A percentile compares a stretch with the other conserved stretches of the same genome.
These are phyloP conservation scores for Metarhizium humberi DNA, from an alignment of 2,329 filamentous ascomycete species.

Conservation along the genomic window DNA sequence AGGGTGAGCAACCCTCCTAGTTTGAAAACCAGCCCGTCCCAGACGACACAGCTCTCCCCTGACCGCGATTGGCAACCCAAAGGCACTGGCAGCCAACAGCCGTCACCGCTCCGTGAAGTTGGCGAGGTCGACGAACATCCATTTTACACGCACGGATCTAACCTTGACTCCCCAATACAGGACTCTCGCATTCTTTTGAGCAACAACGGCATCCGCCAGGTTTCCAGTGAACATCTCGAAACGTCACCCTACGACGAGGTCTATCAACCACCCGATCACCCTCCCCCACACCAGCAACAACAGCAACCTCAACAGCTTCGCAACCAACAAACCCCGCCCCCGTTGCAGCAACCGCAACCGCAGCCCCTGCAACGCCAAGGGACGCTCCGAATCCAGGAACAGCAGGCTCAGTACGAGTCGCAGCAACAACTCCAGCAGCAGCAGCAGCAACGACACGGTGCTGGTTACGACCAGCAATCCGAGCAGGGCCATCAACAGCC, in stretches of 20 bases:
- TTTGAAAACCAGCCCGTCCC: slow-evolving; percentile 31
- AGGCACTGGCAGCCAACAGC: slow-evolving; percentile 11
- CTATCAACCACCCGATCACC: slow-evolving; percentile 22
- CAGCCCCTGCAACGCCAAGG: slow-evolving; percentile 16
- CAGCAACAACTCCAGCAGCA: slow-evolving; percentile 16
- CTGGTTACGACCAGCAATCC: slow-evolving; percentile 17
- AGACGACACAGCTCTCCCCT: slow-evolving; percentile 7
- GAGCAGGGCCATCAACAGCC: slow-evolving; percentile 18
- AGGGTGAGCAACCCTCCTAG: slow-evolving; percentile 40
- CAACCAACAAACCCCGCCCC: slow-evolving; percentile 9
- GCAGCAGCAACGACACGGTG: slow-evolving; percentile 15
- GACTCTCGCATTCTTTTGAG: slow-evolving; percentile 23
- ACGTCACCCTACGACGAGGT: slow-evolving; percentile 37
- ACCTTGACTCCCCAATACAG: slow-evolving; percentile 30
- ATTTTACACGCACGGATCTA: slow-evolving; percentile 27
- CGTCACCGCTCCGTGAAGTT: slow-evolving; percentile 35
- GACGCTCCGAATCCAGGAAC: slow-evolving; percentile 18
- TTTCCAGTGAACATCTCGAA: slow-evolving; percentile 33
- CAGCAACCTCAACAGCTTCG: slow-evolving; percentile 22
- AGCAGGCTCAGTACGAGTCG: slow-evolving; percentile 21
- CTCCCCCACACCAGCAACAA: slow-evolving; percentile 11
- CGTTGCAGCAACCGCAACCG: slow-evolving; percentile 14
- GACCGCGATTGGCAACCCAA: slow-evolving; percentile 13
- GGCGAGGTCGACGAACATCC: slow-evolving; percentile 29
- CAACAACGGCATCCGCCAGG: slow-evolving; percentile 36